phyloP scores from a whole-genome alignment of 352 stramenopile species.

The Pythium guiyangense region DNA sequence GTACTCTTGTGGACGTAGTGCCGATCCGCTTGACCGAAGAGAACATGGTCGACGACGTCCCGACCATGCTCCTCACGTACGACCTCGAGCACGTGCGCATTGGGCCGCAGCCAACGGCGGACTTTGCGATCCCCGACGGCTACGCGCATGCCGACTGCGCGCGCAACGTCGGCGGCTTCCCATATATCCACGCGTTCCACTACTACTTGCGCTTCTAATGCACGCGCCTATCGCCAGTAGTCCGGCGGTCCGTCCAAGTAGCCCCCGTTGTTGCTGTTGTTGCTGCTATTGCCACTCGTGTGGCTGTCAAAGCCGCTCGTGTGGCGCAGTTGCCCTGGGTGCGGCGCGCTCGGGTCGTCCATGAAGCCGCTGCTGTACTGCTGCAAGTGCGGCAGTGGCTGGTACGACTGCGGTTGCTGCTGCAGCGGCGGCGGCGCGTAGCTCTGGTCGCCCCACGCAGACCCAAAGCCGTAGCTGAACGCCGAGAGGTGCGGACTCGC shows the following conservation, averaged over 20 bases:
- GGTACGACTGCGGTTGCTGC: constrained; percentile 3
- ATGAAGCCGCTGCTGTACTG: constrained; percentile 12
- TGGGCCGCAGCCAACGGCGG: constrained; percentile 35
- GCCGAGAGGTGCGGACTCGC: constrained; percentile 22
- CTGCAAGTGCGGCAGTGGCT: constrained; percentile 18
- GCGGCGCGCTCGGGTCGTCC: background rate
- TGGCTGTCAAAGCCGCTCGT: background rate
- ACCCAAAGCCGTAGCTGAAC: constrained; percentile 23
- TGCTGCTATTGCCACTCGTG: background rate
- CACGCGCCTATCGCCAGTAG: constrained; percentile 42
- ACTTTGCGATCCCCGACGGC: constrained; percentile 53
- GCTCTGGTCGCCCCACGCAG: constrained; percentile 19
- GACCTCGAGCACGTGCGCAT: constrained; percentile 51
- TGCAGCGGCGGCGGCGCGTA: constrained; percentile 12
- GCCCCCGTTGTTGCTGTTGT: constrained; percentile 1
- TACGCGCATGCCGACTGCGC: constrained; percentile 52
- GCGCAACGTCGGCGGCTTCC: constrained; percentile 60
- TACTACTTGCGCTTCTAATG: constrained; percentile 64
- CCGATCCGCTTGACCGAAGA: constrained; percentile 66
- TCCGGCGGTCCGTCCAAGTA: constrained; percentile 46
- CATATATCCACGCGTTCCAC: constrained; percentile 77
- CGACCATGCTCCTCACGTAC: constrained; percentile 57
- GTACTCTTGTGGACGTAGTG: constrained; percentile 17
- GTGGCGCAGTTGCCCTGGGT: background rate
- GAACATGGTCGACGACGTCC: constrained; percentile 36